Evolutionary conservation across 306 rosid genomes (phyloP), one percentile per base, ranked within the genome.

Genomic region (Trifolium fragiferum): DNA sequence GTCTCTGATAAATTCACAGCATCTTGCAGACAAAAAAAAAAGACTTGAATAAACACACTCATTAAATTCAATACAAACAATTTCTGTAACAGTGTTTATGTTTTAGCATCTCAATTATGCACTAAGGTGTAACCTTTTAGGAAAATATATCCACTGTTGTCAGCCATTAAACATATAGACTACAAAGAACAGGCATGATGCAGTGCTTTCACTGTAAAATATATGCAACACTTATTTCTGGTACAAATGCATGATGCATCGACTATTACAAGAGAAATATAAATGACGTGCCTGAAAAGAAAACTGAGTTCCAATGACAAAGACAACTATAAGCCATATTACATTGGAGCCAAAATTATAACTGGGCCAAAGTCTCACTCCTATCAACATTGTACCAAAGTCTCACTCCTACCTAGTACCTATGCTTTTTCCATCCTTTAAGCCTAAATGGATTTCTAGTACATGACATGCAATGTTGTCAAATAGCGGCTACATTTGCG

Each of bases 101-200:
- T 54, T 53, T 64, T 10, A 66, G 64, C 66, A 53, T 53, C 58
- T 53, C 44, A n/a, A 27, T 66, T 37, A 49, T 20, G 72, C 66
- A 75, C 38, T 18, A 33, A 63, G 30, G 25, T 21, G 16, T 35
- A 35, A 32, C 23, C 37, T 14, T n/a, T 10, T 75, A 4, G 19
- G 40, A 74, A 33, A 27, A 59, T 47, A 25, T 30, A 4, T 61
- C 49, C 61, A 61, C 49, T 49, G 15, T 6, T 37, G 33, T 46
- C 51, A 14, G 63, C 51, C 10, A 61, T 6, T 20, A 49, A 74
- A 49, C n/a, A 50, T 49, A 49, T 40, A 49, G 61, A 27, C 9
- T 11, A 12, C 49, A 43, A 10, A 44, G 35, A 11, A 60, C 37
- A 27, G 4, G 55, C 61, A 74, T 20, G 47, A 13, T 35, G 1